phyloP scores from a whole-genome alignment of 768 basidiomycete species.

The Cytidiella melzeri region DNA sequence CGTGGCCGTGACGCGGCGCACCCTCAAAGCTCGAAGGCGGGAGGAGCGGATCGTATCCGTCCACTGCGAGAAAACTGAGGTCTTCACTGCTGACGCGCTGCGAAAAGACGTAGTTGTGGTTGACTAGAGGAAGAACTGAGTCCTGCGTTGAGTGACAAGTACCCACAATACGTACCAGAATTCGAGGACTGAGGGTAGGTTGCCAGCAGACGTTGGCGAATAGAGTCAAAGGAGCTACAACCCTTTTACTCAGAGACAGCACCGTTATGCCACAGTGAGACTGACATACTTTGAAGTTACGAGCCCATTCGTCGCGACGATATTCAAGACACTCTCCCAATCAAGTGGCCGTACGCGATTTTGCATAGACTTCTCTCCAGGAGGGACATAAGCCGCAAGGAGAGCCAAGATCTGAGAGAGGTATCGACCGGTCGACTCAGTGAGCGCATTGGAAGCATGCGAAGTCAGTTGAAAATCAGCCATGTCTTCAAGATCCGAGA shows the following conservation, averaged over 20 bases:
- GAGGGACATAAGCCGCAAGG: conserved; percentile 50
- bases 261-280: not conserved
- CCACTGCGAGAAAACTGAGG: conserved; percentile 10
- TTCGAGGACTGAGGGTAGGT: not conserved
- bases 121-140: not conserved
- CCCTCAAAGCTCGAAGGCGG: too few relatives aligned
- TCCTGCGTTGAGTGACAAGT: not conserved
- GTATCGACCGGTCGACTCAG: conserved; percentile 36
- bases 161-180: not conserved
- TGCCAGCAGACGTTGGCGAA: not conserved
- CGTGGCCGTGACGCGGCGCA: too few relatives aligned
- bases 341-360: conserved; percentile 54
- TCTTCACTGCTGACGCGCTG: conserved; percentile 5
- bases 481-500: conserved; percentile 20
- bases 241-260: not conserved
- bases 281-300: conserved; percentile 22
- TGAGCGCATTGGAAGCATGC: conserved; percentile 31
- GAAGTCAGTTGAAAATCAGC: conserved; percentile 26
- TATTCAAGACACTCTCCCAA: conserved; percentile 60
- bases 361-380: conserved; percentile 53
- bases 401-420: conserved; percentile 48
- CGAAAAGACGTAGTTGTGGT: conserved; percentile 2
- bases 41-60: conserved; percentile 9
- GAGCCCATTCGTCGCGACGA: conserved; percentile 37
- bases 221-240: conserved; percentile 1